A percentile compares a stretch with the other conserved stretches of the same genome.
Conservation (phyloP, 2,329 filamentous ascomycete species). For the Ophiostoma australiae region DNA sequence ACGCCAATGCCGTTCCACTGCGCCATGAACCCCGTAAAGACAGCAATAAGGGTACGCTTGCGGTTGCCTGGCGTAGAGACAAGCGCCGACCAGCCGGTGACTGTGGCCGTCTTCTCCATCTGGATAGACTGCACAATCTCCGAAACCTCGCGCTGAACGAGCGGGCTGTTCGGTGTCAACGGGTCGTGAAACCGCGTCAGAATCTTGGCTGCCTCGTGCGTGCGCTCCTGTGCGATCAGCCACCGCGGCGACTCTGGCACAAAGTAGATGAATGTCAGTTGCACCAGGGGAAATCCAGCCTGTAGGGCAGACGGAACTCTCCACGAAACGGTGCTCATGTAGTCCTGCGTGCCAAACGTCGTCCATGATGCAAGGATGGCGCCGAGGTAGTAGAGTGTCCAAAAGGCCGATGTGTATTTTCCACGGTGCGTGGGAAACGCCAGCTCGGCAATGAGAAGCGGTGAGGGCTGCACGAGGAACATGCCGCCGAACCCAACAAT, state of each 20-base stretch:
- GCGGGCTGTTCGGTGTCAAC: not conserved
- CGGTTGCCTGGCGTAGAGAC: constrained; percentile 22
- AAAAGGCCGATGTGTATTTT: not conserved
- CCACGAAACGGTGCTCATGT: not conserved
- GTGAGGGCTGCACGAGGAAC: not conserved
- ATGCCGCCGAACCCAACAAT: not conserved
- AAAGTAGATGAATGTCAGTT: constrained; percentile 33
- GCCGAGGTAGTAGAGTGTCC: not conserved
- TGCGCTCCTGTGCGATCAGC: constrained; percentile 37
- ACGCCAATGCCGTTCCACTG: constrained; percentile 29
- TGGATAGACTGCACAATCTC: constrained; percentile 47
- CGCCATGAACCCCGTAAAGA: constrained; percentile 15
- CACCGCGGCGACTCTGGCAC: not conserved
- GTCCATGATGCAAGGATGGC: not conserved
- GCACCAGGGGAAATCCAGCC: constrained; percentile 37
- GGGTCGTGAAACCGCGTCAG: constrained; percentile 33
- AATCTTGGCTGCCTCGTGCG: constrained; percentile 51
- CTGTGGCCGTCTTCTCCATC: constrained; percentile 40
- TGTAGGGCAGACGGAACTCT: not conserved
- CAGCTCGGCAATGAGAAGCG: not conserved
- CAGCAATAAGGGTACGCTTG: constrained; percentile 21
- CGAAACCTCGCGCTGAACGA: constrained; percentile 17
- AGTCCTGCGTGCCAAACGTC: not conserved
- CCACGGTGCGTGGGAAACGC: not conserved
- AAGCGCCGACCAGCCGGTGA: constrained; percentile 35